Evolutionary conservation across 495 filamentous ascomycete genomes (phyloP), one percentile per base, ranked within the genome.

Genomic region (Penicillium angulare): DNA sequence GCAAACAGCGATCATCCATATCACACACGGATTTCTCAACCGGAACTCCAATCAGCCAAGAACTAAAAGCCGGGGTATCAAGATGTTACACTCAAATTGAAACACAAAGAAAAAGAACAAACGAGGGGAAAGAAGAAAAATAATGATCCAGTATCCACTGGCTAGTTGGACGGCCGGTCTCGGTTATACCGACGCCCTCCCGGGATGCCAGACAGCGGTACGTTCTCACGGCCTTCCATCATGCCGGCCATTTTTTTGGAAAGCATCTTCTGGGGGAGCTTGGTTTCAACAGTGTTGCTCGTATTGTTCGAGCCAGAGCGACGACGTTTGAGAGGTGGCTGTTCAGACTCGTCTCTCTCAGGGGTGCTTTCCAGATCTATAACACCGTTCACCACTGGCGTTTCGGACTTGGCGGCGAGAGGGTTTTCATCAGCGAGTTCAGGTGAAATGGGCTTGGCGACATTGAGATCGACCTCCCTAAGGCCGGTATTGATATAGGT

Each of bases 161-260:
- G n/a, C 54, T 57, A 66, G 33, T 58, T 51, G 47, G 66, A 61
- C 23, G 63, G 56, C 20, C 65, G 64, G 24, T 32, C 61, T 48
- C 72, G 57, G 23, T 63, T 50, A 23, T 60, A 57, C 20, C 71
- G 55, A 6, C 65, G 49, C 13, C 56, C 58, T 47, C 43, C 54
- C 9, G 60, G 47, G 21, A 59, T 49, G 21, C 63, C 67, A 31
- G 74, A 61, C 2, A 68, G 75, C 7, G 78, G 79, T 33, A 81
- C 52, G 56, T 88, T 88, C 61, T 87, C 85, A 20, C 79, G 68
- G 7, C 83, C 85, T 36, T 85, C 84, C 62, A 47, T 68, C 68
- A 65, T 76, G 50, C 36, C 67, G 39, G 43, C 57, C 65, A 71
- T 67, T 34, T 55, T 61, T 60, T 77, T 81, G 55, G 71, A 77